Conservation (phyloP, 306 rosid species). For the Betula pendula region DNA sequence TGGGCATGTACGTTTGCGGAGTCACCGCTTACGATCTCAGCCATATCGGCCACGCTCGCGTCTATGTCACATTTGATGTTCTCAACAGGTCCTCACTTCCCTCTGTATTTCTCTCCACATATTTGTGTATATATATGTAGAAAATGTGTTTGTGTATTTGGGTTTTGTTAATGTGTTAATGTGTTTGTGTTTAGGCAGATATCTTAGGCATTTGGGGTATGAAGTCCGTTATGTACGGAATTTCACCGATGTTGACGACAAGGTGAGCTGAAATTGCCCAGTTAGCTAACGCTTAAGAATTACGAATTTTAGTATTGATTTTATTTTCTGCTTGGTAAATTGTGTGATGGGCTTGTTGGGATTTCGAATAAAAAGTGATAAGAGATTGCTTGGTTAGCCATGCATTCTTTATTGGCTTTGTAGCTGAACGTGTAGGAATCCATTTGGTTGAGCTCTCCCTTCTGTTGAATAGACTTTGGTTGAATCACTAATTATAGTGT, state of each 20-base stretch:
- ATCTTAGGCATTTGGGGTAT: constrained; percentile 85
- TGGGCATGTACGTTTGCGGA: constrained; percentile 95
- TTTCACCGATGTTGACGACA: constrained; percentile 98
- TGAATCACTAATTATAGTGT: too few relatives aligned
- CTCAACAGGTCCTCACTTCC: constrained; percentile 67
- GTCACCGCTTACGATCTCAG: constrained; percentile 96
- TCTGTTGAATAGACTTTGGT: too few relatives aligned
- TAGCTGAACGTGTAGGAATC: too few relatives aligned
- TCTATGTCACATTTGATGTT: constrained; percentile 86
- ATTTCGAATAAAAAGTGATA: neutral
- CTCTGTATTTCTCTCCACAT: neutral
- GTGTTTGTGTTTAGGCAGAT: constrained; percentile 61
- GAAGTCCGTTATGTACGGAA: constrained; percentile 84
- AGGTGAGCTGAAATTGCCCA: constrained; percentile 52
- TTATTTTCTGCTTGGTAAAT: neutral
- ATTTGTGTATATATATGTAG: neutral
- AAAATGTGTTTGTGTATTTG: neutral
- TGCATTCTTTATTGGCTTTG: too few relatives aligned
- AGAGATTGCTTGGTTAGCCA: too few relatives aligned
- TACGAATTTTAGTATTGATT: neutral
- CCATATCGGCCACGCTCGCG: constrained; percentile 98
- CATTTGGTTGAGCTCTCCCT: too few relatives aligned
- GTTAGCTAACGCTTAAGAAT: neutral
- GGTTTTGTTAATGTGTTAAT: neutral
- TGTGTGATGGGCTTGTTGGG: neutral